Evolutionary conservation across 805 yeast species (phyloP), one percentile per base, ranked within the genome.

Genomic region (Kodamaea leandrae): DNA sequence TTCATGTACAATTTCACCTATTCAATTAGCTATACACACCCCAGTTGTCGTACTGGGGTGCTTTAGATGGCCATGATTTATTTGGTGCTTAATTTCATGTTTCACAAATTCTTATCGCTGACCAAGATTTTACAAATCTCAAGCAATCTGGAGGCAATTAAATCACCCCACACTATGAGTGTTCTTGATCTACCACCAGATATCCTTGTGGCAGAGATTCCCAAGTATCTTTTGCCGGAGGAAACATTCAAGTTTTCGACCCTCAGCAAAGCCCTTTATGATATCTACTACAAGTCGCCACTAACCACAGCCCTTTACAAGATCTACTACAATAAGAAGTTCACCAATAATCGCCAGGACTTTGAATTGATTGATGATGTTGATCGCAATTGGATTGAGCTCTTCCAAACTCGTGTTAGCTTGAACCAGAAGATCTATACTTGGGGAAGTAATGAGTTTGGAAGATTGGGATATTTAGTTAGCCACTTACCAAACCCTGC

Each of bases 371-470:
- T 37, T 28, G 33, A 41, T 28, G 37, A 47, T 7, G 55, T 69
- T 0, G 48, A 53, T 23, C 60, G 59, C 50, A 70, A 72, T 48
- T 80, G 84, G 85, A 71, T 73, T 1, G 68, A 68, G 16, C 47
- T 77, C 28, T 78, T 69, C 55, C 51, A 57, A 14, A 37, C 65
- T 21, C 58, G 84, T 26, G 49, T 61, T 3, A 47, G 56, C 3
- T 37, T 38, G 25, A 44, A 51, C 6, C 72, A 74, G 6, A 54
- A 64, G 27, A 45, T 80, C 3, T 68, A 60, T 43, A 71, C 81
- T 0, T 78, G 86, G 86, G 78, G 82, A 3, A 47, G 66, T 7
- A 49, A 65, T 10, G 44, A 53, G 12, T 55, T 61, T 26, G 76
- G 77, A 6, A 55, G 83, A 27, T 54, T 80, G 32, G 85, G 84